A percentile compares a stretch with the other conserved stretches of the same genome.
phyloP scores from a whole-genome alignment of 768 basidiomycete species.

The Leccinum uliginosum region DNA sequence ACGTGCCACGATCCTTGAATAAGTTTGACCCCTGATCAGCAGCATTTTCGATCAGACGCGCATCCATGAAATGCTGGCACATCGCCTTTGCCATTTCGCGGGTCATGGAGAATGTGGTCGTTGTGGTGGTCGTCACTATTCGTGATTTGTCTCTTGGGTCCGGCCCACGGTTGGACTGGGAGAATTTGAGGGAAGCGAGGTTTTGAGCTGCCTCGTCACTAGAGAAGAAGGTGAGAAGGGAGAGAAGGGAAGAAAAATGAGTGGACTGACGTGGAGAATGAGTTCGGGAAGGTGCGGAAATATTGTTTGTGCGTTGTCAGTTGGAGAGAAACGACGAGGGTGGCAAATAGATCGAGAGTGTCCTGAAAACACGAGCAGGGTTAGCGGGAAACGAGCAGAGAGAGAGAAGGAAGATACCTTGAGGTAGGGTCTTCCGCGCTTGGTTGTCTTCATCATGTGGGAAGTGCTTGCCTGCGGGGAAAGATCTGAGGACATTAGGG shows the following conservation, averaged over 20 bases:
- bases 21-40: constrained; percentile 81
- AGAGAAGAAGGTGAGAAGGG: constrained; percentile 11
- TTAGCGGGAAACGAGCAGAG: constrained; percentile 4
- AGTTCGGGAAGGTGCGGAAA: constrained; percentile 91
- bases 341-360: constrained; percentile 96
- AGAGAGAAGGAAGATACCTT: constrained; percentile 51
- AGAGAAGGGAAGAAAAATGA: constrained; percentile 4
- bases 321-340: constrained; percentile 89
- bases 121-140: constrained; percentile 98
- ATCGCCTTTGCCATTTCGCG: constrained; percentile 99
- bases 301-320: constrained; percentile 90
- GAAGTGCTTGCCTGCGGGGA: constrained; percentile 61
- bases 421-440: constrained; percentile 89
- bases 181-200: constrained; percentile 93
- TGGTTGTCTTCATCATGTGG: constrained; percentile 99
- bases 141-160: constrained; percentile 98
- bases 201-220: constrained; percentile 96
- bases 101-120: constrained; percentile 99
- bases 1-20: constrained; percentile 98
- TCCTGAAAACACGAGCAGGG: constrained; percentile 50
- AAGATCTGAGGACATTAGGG: constrained; percentile 33
- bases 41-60: constrained; percentile 95
- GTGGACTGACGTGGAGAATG: constrained; percentile 84
- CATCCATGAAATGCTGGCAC: constrained; percentile 99
- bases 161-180: constrained; percentile 96